Percentiles rank a stretch among this genome's conserved stretches.
Conservation (phyloP, 148 eudicot species). For the Salicornia ramosissima region DNA sequence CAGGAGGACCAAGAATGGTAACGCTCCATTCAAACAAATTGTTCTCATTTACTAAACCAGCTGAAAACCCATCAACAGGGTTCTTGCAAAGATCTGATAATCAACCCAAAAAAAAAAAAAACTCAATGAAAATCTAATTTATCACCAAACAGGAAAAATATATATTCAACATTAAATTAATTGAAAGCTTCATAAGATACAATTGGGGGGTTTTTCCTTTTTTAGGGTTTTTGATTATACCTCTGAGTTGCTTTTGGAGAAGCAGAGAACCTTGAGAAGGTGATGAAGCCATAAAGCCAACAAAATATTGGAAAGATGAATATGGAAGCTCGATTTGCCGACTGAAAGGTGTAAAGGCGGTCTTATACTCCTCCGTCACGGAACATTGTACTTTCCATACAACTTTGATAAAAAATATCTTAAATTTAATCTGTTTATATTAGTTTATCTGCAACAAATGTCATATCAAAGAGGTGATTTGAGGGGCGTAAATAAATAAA, state of each 20-base stretch:
- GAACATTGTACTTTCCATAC: too few relatives aligned
- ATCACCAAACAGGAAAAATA: neutral
- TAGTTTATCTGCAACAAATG: too few relatives aligned
- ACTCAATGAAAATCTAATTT: neutral
- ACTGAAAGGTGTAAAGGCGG: too few relatives aligned
- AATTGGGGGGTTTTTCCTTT: neutral
- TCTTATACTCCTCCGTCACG: too few relatives aligned
- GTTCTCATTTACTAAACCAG: slow-evolving; percentile 72
- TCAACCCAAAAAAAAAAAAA: neutral
- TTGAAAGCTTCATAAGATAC: neutral
- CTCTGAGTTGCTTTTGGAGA: slow-evolving; percentile 64
- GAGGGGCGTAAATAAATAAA: too few relatives aligned
- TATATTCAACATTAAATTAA: neutral
- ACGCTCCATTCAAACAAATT: slow-evolving; percentile 86
- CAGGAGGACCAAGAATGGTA: slow-evolving; percentile 81
- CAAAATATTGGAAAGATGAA: slow-evolving; percentile 6
- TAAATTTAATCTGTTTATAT: too few relatives aligned
- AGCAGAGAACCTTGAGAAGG: slow-evolving; percentile 56
- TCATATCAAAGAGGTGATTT: too few relatives aligned
- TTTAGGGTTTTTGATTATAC: slow-evolving; percentile 19
- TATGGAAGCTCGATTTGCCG: neutral
- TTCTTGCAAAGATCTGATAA: slow-evolving; percentile 64
- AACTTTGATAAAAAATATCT: too few relatives aligned
- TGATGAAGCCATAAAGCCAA: slow-evolving; percentile 30
- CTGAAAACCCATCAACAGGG: slow-evolving; percentile 95